Conservation (phyloP, 1,284 basidiomycete genomes). For the Hymenochaete sp. region DNA sequence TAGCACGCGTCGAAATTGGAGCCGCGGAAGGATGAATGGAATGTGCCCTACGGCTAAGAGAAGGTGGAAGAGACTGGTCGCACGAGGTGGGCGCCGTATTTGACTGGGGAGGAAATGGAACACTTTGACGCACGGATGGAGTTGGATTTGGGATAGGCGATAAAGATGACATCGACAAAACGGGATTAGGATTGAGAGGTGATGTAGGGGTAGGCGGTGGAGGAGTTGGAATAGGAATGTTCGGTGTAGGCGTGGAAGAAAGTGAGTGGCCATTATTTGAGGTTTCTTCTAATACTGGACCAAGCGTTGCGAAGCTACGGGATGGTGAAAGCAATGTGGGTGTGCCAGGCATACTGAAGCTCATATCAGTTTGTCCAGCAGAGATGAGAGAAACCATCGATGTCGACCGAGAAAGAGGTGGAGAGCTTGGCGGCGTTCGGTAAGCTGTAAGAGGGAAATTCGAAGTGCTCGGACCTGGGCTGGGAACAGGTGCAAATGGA, state of each 20-base stretch:
- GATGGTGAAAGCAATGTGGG: background rate
- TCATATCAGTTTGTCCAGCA: no score
- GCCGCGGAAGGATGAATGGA: background rate
- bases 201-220: conserved; percentile 9
- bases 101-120: no score
- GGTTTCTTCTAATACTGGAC: background rate
- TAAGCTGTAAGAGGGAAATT: conserved; percentile 1
- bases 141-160: no score
- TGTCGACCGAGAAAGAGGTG: conserved; percentile 3
- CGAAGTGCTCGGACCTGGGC: background rate
- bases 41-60: background rate
- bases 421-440: conserved; percentile 1
- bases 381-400: conserved; percentile 10
- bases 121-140: no score
- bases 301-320: no score
- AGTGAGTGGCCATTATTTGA: background rate
- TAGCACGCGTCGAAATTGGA: conserved; percentile 4
- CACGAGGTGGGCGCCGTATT: background rate
- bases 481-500: conserved; percentile 11
- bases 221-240: background rate
- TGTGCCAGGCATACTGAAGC: conserved; percentile 6
- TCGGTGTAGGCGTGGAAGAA: background rate
- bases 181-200: conserved; percentile 13
- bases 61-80: conserved; percentile 1
- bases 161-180: no score